A percentile compares a stretch with the other conserved stretches of the same genome.
phyloP scores from a whole-genome alignment of 257 asterid species.

The Rehmannia glutinosa region DNA sequence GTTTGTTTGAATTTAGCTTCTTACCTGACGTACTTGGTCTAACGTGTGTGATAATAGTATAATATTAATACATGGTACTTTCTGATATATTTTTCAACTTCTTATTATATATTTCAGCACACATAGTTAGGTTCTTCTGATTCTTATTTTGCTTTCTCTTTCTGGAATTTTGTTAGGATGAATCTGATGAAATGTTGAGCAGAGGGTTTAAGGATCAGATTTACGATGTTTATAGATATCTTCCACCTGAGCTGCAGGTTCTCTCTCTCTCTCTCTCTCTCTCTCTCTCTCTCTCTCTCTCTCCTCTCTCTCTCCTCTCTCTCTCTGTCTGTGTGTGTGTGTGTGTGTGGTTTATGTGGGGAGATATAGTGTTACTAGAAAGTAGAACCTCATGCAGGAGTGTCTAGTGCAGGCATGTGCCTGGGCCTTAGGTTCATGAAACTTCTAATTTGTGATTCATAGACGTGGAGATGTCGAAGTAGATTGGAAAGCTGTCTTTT shows the following conservation, averaged over 20 bases:
- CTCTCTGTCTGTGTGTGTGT: no score
- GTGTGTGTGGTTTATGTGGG: no score
- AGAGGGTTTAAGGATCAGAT: constrained; percentile 96
- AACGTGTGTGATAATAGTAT: no score
- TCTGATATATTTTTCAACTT: not conserved
- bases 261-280: not conserved
- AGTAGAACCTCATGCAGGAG: not conserved
- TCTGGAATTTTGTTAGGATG: constrained; percentile 49
- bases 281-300: not conserved
- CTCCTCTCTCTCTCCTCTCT: no score
- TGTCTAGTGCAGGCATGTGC: not conserved
- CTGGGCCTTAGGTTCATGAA: not conserved
- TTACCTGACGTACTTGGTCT: no score
- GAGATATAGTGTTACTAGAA: no score
- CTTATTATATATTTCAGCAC: not conserved
- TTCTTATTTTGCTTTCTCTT: not conserved
- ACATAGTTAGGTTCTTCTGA: not conserved
- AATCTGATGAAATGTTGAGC: constrained; percentile 96
- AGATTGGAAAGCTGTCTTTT: not conserved
- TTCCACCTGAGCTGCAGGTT: constrained; percentile 97
- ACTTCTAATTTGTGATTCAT: not conserved
- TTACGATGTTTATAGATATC: constrained; percentile 92
- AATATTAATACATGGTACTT: not conserved
- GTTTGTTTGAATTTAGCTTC: constrained; percentile 18
- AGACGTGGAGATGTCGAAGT: not conserved